Base-by-base conservation (phyloP, 1,284 basidiomycete species). In the Cutaneotrichosporon mucoides region DNA sequence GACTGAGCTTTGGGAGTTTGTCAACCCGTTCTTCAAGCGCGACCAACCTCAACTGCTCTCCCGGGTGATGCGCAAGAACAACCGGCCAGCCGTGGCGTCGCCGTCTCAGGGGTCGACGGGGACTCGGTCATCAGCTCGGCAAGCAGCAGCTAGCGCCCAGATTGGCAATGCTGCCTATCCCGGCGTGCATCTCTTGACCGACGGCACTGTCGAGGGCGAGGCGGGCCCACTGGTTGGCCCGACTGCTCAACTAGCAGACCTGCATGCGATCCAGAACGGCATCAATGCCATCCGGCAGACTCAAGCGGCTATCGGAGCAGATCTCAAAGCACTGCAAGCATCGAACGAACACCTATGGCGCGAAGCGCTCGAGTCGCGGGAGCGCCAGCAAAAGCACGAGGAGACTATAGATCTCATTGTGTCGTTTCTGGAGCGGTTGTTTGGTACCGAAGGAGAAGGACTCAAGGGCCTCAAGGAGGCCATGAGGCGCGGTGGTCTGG, bases 341-440 rank as follows among this genome's bases (percentile, higher is more conserved):
- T 89, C 88, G 9, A 97, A 98, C 73, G 87, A 93, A 68, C 82
- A 88, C 43, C 79, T 99, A 5, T 99, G 95, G 94, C 87, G 92
- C 71, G 93, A 99, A 71, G 88, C 92, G 0, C 80, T 93, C 66
- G 83, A 87, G 42, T 86, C 90, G 4, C 80, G 90, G 8, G 85
- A 88, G 66, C 84, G 88, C 59, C 87, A 93, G 70, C 87, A 91
- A 70, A 91, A 90, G 70, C 92, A 96, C 67, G 89, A 96, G 70
- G 94, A 98, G 75, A 97, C 92, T n/a, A 93, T 98, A 72, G 93
- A 96, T 73, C 83, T 91, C 59, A 97, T 99, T 64, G 83, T 99
- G 63, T 88, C 92, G 61, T 98, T 99, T 79, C 80, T 99, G 53
- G 93, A 92, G 15, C 87, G 92, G 35, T 88, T 97, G 2, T 98